These are phyloP conservation scores for Cyberlindnera misumaiensis DNA, from an alignment of 805 yeast species.

Conservation along the genomic window DNA sequence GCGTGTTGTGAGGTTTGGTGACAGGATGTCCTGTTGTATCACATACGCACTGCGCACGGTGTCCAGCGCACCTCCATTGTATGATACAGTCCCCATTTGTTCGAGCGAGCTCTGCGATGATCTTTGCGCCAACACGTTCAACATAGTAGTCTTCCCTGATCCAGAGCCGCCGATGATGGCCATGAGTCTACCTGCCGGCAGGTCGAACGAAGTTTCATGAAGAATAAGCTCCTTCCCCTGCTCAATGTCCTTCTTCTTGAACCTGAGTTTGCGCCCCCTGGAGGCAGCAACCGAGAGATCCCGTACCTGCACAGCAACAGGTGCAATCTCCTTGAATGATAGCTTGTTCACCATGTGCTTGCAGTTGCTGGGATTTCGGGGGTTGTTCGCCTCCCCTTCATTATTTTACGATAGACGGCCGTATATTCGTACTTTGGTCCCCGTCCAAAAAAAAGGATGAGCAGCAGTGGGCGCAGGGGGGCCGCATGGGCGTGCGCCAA, in stretches of 20 bases:
- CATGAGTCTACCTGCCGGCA: conserved; percentile 59
- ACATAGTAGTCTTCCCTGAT: conserved; percentile 76
- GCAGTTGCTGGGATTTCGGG: too few species aligned
- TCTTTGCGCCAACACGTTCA: conserved; percentile 60
- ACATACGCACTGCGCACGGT: conserved; percentile 47
- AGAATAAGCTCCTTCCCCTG: conserved; percentile 5
- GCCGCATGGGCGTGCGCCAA: too few species aligned
- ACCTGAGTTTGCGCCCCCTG: conserved; percentile 1
- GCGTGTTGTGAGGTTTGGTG: conserved; percentile 64
- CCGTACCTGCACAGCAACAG: conserved; percentile 12
- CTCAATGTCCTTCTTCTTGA: neutral
- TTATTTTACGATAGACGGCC: too few species aligned
- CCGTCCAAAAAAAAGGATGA: too few species aligned
- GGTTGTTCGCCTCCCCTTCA: too few species aligned
- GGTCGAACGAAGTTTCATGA: conserved; percentile 45
- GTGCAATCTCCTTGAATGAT: conserved; percentile 12
- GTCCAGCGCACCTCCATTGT: conserved; percentile 21
- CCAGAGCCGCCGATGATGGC: conserved; percentile 91
- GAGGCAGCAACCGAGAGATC: conserved; percentile 8
- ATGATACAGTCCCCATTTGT: conserved; percentile 36
- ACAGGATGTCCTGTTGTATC: conserved; percentile 67
- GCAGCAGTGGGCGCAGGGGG: too few species aligned
- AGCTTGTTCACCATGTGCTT: conserved; percentile 1
- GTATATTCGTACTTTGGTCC: too few species aligned
- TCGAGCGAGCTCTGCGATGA: conserved; percentile 30